Conservation (phyloP, 2,329 filamentous ascomycete genomes). For the Trichoderma sp. region DNA sequence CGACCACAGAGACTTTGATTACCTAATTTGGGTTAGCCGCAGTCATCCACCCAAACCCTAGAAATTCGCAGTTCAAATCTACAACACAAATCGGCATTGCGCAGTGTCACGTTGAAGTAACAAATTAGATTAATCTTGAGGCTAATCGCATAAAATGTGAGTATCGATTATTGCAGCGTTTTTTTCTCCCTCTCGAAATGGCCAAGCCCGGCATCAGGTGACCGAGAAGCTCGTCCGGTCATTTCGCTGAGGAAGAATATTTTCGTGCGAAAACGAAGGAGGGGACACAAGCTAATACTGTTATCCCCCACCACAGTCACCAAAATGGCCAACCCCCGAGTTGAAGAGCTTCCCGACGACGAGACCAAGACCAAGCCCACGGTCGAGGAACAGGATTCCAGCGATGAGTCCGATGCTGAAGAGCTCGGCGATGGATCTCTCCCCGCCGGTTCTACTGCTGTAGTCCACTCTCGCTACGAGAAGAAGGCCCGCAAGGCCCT, state of each 20-base stretch:
- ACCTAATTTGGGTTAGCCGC: conserved; percentile 42
- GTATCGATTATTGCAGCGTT: background rate
- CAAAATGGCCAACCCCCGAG: conserved; percentile 94
- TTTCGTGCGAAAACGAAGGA: conserved; percentile 25
- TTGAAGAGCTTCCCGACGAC: conserved; percentile 96
- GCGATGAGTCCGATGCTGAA: conserved; percentile 75
- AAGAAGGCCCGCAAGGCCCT: conserved; percentile 99
- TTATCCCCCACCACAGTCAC: conserved; percentile 36
- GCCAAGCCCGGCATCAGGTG: background rate
- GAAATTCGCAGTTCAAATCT: conserved; percentile 41
- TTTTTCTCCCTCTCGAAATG: background rate
- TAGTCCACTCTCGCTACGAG: conserved; percentile 98
- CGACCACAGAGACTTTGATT: conserved; percentile 31
- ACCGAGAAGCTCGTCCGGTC: background rate
- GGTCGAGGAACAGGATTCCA: conserved; percentile 71
- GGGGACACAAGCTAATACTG: conserved; percentile 28
- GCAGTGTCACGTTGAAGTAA: conserved; percentile 31
- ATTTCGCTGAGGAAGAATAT: conserved; percentile 16
- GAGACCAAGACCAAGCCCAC: conserved; percentile 73
- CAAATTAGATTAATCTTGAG: conserved; percentile 34
- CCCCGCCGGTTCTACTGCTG: conserved; percentile 81
- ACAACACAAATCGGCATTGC: conserved; percentile 40
- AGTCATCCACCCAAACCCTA: conserved; percentile 44
- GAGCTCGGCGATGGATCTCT: conserved; percentile 75
- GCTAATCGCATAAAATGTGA: conserved; percentile 39